Evolutionary conservation across 106 monocot genomes (phyloP).

Genomic region (Amphibolis antarctica): DNA sequence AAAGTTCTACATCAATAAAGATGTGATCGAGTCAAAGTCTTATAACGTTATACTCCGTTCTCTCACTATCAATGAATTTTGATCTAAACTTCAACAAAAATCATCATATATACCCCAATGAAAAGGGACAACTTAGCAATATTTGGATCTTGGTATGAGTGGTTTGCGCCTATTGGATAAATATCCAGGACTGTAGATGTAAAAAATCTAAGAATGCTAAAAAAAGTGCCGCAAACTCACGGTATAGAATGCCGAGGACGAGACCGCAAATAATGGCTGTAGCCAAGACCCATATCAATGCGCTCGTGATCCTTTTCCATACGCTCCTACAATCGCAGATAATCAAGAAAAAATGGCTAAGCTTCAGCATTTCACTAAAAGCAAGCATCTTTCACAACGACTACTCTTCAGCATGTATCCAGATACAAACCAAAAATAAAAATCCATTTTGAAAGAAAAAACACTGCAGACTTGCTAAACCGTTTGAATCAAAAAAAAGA

Average conservation of each 20-base stretch:
- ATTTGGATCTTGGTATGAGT: too few species aligned
- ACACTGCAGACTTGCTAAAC: neutral
- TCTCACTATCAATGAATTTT: too few species aligned
- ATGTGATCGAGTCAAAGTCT: too few species aligned
- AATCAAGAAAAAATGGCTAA: neutral
- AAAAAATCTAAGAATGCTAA: neutral
- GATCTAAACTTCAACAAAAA: too few species aligned
- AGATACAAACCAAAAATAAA: neutral
- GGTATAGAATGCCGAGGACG: constrained; percentile 73
- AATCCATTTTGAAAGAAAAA: neutral
- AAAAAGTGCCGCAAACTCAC: constrained; percentile 19
- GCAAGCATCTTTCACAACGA: neutral
- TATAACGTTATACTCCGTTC: too few species aligned
- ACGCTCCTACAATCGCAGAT: constrained; percentile 37
- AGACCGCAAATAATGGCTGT: constrained; percentile 73
- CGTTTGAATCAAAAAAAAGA: neutral
- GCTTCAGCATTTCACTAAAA: neutral
- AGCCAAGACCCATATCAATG: constrained; percentile 50
- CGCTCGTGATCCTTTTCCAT: constrained; percentile 61
- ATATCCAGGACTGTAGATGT: neutral
- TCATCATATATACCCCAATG: too few species aligned
- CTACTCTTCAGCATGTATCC: neutral
- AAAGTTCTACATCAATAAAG: too few species aligned
- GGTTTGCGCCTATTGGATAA: too few species aligned
- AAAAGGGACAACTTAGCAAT: too few species aligned